Percentiles rank a stretch among this genome's conserved stretches.
phyloP scores from a whole-genome alignment of 2,329 filamentous ascomycete genomes.

The Paradendryphiella salina region DNA sequence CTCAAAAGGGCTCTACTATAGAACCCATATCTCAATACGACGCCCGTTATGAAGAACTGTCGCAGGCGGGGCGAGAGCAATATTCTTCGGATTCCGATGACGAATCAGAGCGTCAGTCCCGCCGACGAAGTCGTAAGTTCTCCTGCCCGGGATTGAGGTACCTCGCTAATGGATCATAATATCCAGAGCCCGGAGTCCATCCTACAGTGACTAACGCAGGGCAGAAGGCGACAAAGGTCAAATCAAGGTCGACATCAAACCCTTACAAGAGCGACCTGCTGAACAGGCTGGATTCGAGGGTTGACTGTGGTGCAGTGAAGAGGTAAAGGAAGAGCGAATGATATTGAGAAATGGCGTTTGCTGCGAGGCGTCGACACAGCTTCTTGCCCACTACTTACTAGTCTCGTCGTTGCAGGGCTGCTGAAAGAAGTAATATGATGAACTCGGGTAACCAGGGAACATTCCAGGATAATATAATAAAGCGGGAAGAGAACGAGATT shows the following conservation, averaged over 20 bases:
- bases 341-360: background rate
- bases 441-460: too few species aligned
- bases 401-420: background rate
- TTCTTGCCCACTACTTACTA: too few species aligned
- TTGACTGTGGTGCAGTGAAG: slow-evolving; percentile 15
- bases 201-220: background rate
- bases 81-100: slow-evolving; percentile 4
- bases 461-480: too few species aligned
- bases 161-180: background rate
- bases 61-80: background rate
- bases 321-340: background rate
- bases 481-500: too few species aligned
- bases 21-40: slow-evolving; percentile 4
- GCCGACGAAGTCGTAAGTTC: slow-evolving; percentile 8
- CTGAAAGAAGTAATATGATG: background rate
- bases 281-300: slow-evolving; percentile 24
- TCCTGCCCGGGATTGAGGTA: background rate
- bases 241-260: slow-evolving; percentile 6
- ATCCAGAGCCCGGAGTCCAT: slow-evolving; percentile 17
- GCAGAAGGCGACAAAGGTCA: background rate
- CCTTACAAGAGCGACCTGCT: slow-evolving; percentile 17
- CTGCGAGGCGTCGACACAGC: too few species aligned
- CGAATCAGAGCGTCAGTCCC: slow-evolving; percentile 1
- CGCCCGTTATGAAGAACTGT: background rate
- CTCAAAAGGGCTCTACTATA: background rate